Conservation (phyloP, 1,284 basidiomycete genomes). For the Inonotus hispidus region DNA sequence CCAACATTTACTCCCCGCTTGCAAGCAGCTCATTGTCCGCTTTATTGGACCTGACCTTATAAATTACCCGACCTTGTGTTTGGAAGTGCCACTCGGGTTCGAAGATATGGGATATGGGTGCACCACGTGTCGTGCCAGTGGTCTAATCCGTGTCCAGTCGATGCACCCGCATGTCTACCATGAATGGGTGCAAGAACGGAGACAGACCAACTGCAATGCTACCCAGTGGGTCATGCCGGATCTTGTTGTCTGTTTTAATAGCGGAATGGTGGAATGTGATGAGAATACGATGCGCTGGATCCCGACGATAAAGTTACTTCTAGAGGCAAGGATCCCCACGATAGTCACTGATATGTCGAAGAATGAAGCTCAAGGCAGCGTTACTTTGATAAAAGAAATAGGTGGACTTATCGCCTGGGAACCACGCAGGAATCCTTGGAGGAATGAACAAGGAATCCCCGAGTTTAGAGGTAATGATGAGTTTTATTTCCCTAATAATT, state of each 20-base stretch:
- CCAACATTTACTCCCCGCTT: constrained; percentile 1
- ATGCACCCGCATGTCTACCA: constrained; percentile 1
- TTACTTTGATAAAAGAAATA: neutral
- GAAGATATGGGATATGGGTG: neutral
- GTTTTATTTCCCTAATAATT: neutral
- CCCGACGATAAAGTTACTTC: neutral
- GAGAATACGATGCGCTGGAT: neutral
- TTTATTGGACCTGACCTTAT: constrained; percentile 1
- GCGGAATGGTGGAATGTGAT: neutral
- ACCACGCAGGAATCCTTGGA: constrained; percentile 5
- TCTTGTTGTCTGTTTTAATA: neutral
- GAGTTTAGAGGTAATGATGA: constrained; percentile 1
- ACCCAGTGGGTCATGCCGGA: neutral
- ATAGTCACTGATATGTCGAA: neutral
- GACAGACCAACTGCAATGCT: neutral
- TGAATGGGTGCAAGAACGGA: neutral
- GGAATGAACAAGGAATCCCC: neutral
- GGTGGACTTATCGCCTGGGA: neutral
- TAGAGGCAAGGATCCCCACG: constrained; percentile 2
- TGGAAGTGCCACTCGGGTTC: neutral
- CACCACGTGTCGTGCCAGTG: neutral
- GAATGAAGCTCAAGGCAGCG: neutral
- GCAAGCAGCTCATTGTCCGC: neutral
- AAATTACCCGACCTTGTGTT: neutral
- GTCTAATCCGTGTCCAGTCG: neutral